Evolutionary conservation across 805 yeast species (phyloP), one percentile per base, ranked within the genome.

Genomic region (Myxozyma udenii): DNA sequence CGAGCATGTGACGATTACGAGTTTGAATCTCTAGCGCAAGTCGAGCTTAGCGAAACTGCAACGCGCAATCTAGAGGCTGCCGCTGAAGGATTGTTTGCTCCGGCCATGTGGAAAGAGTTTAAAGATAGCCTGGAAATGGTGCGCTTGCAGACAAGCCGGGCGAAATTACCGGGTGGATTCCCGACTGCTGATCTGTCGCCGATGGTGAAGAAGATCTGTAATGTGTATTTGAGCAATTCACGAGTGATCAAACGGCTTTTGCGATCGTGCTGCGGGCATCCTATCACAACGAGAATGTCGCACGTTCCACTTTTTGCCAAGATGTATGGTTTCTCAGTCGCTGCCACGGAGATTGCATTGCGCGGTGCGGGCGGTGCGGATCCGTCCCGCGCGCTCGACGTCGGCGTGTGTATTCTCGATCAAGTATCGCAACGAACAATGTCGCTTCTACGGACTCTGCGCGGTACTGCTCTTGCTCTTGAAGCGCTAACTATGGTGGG

Each of bases 361-460:
- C 60, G 60, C 9, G 60, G 60, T 14, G 54, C 55, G 11, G 41
- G 43, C 42, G 32, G 50, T 22, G 32, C 51, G 4, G 51, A 24
- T 14, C 12, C 14, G 9, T 28, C 33, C 33, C 23, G 24, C 18
- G 46, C 28, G 4, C 24, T 37, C 19, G 56, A 51, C 12, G 32
- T 51, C 4, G 74, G 74, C 1, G 75, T 76, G 0, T 57, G 80
- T 11, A 63, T 85, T 0, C 68, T 80, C 1, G 72, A 74, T 37
- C 88, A 83, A 50, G 58, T 87, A 2, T 77, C 87, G 0, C 77
- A 80, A 60, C 88, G 84, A 55, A 67, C 76, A 1, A 60, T 86
- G 40, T 73, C 85, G 1, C 75, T 83, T 14, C 66, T 88, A 50
- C 69, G 93, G 50, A 75, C 78, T 2, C 60, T 73, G 41, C 57